These are phyloP conservation scores for Phylloporus sp. DNA, from an alignment of 768 basidiomycete species.

Conservation along the genomic window DNA sequence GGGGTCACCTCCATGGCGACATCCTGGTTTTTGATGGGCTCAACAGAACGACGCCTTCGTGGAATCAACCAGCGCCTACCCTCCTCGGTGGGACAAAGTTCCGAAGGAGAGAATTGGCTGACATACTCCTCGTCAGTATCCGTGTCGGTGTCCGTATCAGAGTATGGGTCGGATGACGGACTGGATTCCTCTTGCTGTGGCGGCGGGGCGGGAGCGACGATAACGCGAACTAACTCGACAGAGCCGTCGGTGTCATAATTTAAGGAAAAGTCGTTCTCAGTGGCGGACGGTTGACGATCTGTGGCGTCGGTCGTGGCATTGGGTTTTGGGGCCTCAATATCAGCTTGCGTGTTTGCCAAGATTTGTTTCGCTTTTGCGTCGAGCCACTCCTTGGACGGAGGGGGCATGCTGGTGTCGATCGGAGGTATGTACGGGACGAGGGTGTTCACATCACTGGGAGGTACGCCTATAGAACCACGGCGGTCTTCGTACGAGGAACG, in stretches of 20 bases:
- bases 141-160: slow-evolving; percentile 12
- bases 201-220: neutral
- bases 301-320: neutral
- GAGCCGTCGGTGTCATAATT: slow-evolving; percentile 23
- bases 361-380: slow-evolving; percentile 11
- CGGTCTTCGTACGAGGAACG: slow-evolving; percentile 25
- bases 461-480: slow-evolving; percentile 20
- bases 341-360: slow-evolving; percentile 16
- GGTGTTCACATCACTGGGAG: slow-evolving; percentile 26
- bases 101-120: neutral
- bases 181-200: slow-evolving; percentile 3
- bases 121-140: slow-evolving; percentile 18
- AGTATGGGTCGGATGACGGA: slow-evolving; percentile 6
- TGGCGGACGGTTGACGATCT: neutral
- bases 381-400: slow-evolving; percentile 16
- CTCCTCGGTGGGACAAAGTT: neutral
- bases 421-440: slow-evolving; percentile 24
- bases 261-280: slow-evolving; percentile 13
- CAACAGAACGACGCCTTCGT: slow-evolving; percentile 20
- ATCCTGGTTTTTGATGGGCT: neutral
- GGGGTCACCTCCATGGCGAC: neutral
- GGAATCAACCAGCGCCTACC: slow-evolving; percentile 18
- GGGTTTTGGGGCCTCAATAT: neutral
- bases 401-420: slow-evolving; percentile 16
- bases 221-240: slow-evolving; percentile 1